Evolutionary conservation across 306 rosid species (phyloP), one percentile per base, ranked within the genome.

Genomic region (Medicago ruthenica): DNA sequence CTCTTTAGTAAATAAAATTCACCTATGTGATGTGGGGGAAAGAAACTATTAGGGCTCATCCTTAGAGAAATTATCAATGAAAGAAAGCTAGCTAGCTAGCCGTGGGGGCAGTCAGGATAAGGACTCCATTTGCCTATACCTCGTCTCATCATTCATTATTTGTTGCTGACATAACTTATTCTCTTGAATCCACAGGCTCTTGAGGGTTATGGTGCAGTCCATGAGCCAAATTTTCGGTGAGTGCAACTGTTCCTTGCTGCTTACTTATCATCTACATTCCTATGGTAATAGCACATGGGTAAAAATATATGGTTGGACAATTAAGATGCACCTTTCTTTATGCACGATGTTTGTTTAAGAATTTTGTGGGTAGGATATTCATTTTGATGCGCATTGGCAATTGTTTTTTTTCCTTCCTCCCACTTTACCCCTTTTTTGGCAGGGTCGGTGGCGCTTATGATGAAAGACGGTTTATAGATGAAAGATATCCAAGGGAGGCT

Each of bases 141-240:
- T 88, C 97, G 63, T 91, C 81, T 82, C 88, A 86, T 85, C 87
- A 81, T 89, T 95, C 90, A 92, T 87, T 87, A 82, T 87, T 85
- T 85, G 86, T 91, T 89, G 96, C 99, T 95, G 99, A 95, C 97
- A 92, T 87, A 89, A 84, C 92, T 95, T 95, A 89, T 95, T 95
- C 93, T 95, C 99, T 95, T 95, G 88, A 90, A 92, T 95, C 95
- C 99, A 95, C 99, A 95, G 99, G 99, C 99, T 92, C 89, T 88
- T 86, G 99, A 95, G 87, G 97, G 99, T 79, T 90, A 95, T 88
- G 92, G 82, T 55, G 88, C 88, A 1, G 91, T 85, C 77, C 95
- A 92, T 18, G 99, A 95, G 87, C 91, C 99, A 66, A 85, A 89
- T 83, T 92, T 86, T 76, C 89, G 99, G 99, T 95, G 93, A 95